Percentiles rank a stretch among this genome's conserved stretches.
Conservation (phyloP, 805 yeast genomes). For the Ogataea methylovora region DNA sequence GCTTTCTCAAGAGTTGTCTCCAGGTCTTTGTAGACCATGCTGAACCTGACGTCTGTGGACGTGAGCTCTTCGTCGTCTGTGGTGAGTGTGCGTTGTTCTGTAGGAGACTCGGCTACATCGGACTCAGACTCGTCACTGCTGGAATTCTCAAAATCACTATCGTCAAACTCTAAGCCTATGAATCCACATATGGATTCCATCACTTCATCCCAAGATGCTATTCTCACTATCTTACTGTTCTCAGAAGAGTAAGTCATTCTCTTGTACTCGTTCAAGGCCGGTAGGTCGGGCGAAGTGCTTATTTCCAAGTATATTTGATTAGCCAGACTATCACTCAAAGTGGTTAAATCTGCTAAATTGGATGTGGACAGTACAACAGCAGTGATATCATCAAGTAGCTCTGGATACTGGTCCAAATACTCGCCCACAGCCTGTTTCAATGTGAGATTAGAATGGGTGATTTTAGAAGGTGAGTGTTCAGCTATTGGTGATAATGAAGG, state of each 20-base stretch:
- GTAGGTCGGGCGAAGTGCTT: slow-evolving; percentile 11
- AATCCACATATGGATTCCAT: slow-evolving; percentile 26
- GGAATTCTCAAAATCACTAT: slow-evolving; percentile 21
- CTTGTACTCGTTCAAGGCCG: not conserved
- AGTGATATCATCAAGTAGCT: too few species aligned
- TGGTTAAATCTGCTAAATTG: slow-evolving; percentile 8
- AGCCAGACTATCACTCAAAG: slow-evolving; percentile 13
- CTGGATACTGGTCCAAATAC: too few species aligned
- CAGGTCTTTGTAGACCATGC: too few species aligned
- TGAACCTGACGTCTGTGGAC: too few species aligned
- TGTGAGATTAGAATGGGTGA: not conserved
- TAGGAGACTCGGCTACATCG: slow-evolving; percentile 5
- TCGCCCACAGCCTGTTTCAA: too few species aligned
- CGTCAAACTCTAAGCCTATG: slow-evolving; percentile 27
- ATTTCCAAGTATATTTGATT: too few species aligned
- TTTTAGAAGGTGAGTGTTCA: not conserved
- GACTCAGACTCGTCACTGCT: slow-evolving; percentile 8
- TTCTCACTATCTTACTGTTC: slow-evolving; percentile 12
- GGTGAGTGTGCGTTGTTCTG: too few species aligned
- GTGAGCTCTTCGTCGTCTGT: too few species aligned
- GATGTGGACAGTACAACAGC: slow-evolving; percentile 20
- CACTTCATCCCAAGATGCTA: slow-evolving; percentile 26
- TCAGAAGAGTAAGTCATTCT: not conserved
- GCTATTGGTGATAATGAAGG: slow-evolving; percentile 7
- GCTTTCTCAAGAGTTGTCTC: too few species aligned